Evolutionary conservation across 352 stramenopile genomes (phyloP).

Genomic region (Blastocystis sp.): DNA sequence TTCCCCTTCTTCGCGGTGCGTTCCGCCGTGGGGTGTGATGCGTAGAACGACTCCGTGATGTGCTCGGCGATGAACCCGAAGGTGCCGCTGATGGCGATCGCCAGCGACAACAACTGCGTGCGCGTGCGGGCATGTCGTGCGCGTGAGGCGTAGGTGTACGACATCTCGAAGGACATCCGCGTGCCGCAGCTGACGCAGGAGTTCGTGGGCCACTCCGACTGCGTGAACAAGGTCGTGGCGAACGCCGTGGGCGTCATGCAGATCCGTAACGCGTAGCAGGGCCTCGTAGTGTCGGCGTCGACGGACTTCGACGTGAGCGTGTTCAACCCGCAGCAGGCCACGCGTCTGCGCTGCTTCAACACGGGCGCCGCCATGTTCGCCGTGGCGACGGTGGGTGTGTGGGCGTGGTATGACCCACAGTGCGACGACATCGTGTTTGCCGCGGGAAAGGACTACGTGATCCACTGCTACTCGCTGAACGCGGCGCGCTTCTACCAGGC

Average conservation of each 20-base stretch:
- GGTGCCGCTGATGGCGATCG: slow-evolving; percentile 12
- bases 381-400: slow-evolving; percentile 14
- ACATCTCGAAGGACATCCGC: neutral
- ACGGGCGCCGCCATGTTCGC: slow-evolving; percentile 8
- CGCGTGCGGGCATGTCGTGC: neutral
- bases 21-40: neutral
- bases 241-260: neutral
- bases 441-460: slow-evolving; percentile 62
- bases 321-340: slow-evolving; percentile 1
- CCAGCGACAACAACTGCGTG: neutral
- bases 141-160: neutral
- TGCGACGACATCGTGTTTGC: slow-evolving; percentile 51
- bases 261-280: neutral
- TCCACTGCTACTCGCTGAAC: slow-evolving; percentile 45
- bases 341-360: slow-evolving; percentile 11
- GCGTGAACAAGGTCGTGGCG: slow-evolving; percentile 2
- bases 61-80: slow-evolving; percentile 9
- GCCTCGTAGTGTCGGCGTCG: slow-evolving; percentile 19
- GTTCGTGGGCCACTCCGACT: slow-evolving; percentile 40
- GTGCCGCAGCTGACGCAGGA: neutral
- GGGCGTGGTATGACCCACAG: neutral
- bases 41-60: neutral
- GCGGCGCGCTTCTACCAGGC: slow-evolving; percentile 22
- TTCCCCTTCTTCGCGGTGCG: slow-evolving; percentile 35
- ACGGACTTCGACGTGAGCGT: slow-evolving; percentile 45